A percentile compares a stretch with the other conserved stretches of the same genome.
These are phyloP conservation scores for Salix exigua DNA, from an alignment of 345 rosid genomes.

Conservation along the genomic window DNA sequence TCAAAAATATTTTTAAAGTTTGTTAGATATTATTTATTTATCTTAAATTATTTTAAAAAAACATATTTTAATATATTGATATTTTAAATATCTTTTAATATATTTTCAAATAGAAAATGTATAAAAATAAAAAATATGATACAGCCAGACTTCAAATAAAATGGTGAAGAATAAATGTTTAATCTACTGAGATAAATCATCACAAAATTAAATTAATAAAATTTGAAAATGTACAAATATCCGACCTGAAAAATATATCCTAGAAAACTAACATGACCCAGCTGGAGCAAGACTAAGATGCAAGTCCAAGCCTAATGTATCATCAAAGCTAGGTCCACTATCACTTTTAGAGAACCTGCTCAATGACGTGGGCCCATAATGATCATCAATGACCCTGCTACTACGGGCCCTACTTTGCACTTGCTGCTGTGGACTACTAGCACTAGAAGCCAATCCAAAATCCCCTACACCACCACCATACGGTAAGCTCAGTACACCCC, in stretches of 20 bases:
- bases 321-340: constrained; percentile 58
- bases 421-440: constrained; percentile 10
- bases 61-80: too few species aligned
- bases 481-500: constrained; percentile 37
- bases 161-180: neutral
- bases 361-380: constrained; percentile 35
- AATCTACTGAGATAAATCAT: constrained; percentile 8
- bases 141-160: neutral
- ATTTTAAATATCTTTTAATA: too few species aligned
- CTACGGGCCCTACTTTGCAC: constrained; percentile 17
- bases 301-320: constrained; percentile 61
- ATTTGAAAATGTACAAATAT: constrained; percentile 45
- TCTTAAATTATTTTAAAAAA: too few species aligned
- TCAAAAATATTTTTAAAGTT: too few species aligned
- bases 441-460: neutral
- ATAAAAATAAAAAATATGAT: too few species aligned
- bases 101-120: too few species aligned
- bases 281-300: constrained; percentile 81
- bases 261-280: constrained; percentile 36
- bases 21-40: too few species aligned
- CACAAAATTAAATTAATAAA: constrained; percentile 38
- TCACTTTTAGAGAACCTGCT: constrained; percentile 66
- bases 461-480: constrained; percentile 45
- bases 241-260: neutral
- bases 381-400: constrained; percentile 14